Evolutionary conservation across 2,329 filamentous ascomycete genomes (phyloP), one percentile per base, ranked within the genome.

Genomic region (Colletotrichum viniferum): DNA sequence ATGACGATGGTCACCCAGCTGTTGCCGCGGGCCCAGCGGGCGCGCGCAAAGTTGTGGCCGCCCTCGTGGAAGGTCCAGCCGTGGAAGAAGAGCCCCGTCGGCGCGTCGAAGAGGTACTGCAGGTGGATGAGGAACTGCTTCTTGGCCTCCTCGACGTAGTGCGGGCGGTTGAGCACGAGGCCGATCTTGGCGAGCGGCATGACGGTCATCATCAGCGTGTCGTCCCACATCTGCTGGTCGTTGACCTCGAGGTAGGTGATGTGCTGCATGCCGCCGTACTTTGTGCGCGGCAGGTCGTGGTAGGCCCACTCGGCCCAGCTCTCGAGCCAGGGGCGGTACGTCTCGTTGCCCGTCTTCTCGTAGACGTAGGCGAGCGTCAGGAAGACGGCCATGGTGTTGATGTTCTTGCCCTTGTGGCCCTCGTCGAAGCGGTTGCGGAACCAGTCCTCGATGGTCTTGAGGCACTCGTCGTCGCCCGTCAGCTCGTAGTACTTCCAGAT

Each of bases 191-290:
- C 94, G 21, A 96, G 87, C 2, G 94, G 94, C 84, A 96, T 86
- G 7, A 95, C 94, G 1, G 94, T 96, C 94, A 96, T 96, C 94
- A 96, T 96, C 60, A 96, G 87, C 7, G 94, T 96, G 82, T 96
- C 94, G 78, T 96, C 94, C 94, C 94, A 96, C 26, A 96, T 87
- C 85, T 96, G 93, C 82, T 95, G 89, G 77, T 92, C 88, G 83
- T 96, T 95, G 77, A 90, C 88, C 4, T 91, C 89, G 36, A 93
- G 84, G 79, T 96, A 96, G 1, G 94, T 96, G 76, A 93, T 90
- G 83, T 94, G 94, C 83, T 95, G 94, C 87, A 95, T 94, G 73
- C 93, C 88, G 62, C 92, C 94, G 80, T 92, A 93, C 65, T 90
- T 90, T 1, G 94, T 96, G 55, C 94, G 89, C 14, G 91, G 91